These are phyloP conservation scores for Sechiopsis laciniata DNA, from an alignment of 306 rosid genomes.

Conservation along the genomic window DNA sequence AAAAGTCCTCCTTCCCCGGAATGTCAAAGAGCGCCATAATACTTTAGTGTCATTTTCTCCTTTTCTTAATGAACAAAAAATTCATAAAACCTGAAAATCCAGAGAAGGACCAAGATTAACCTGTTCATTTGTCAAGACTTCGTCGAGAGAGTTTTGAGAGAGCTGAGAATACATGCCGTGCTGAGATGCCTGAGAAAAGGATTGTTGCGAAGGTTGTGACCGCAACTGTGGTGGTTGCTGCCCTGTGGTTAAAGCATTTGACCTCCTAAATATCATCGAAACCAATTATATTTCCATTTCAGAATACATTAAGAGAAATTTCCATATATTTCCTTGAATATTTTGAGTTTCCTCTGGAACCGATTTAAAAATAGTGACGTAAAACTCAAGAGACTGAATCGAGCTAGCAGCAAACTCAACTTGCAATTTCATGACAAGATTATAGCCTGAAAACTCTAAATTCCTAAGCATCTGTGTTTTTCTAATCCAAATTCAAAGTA, in stretches of 20 bases:
- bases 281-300: neutral
- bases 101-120: constrained; percentile 34
- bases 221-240: constrained; percentile 70
- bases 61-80: constrained; percentile 7
- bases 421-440: neutral
- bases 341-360: neutral
- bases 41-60: constrained; percentile 4
- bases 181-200: constrained; percentile 88
- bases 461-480: neutral
- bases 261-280: constrained; percentile 39
- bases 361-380: neutral
- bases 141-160: constrained; percentile 76
- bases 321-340: neutral
- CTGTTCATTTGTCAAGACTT: constrained; percentile 64
- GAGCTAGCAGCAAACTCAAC: neutral
- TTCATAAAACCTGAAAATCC: neutral
- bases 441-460: neutral
- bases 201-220: constrained; percentile 79
- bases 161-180: constrained; percentile 67
- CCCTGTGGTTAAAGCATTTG: constrained; percentile 45
- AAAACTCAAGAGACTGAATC: neutral
- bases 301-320: neutral
- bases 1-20: neutral
- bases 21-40: no score
- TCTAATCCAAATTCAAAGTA: neutral